These are phyloP conservation scores for Skeletonema menzelii DNA, from an alignment of 108 stramenopile genomes.

Conservation along the genomic window DNA sequence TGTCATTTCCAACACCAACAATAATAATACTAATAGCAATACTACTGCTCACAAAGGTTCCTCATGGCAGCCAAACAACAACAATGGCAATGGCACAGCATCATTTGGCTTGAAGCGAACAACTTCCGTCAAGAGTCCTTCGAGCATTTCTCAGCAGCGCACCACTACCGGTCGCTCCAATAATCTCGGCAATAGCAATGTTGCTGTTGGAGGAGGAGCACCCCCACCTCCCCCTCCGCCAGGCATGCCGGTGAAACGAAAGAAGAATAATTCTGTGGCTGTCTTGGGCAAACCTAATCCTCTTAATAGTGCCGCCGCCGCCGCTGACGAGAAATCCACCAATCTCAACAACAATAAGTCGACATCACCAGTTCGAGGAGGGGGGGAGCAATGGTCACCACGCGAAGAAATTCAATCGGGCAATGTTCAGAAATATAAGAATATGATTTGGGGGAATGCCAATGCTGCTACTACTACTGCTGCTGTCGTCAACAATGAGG, in stretches of 20 bases:
- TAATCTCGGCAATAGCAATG: neutral
- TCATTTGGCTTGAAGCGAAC: neutral
- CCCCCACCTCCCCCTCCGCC: constrained; percentile 39
- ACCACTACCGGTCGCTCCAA: too few species aligned
- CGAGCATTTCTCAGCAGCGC: neutral
- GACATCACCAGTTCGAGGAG: neutral
- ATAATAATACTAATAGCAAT: neutral
- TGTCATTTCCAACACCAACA: neutral
- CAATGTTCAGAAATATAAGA: constrained; percentile 33
- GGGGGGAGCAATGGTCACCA: constrained; percentile 37
- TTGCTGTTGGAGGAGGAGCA: neutral
- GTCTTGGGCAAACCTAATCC: too few species aligned
- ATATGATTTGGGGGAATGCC: constrained; percentile 36
- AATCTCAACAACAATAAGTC: neutral
- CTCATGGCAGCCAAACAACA: neutral
- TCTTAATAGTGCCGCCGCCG: neutral
- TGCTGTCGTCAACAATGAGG: too few species aligned
- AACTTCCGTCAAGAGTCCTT: neutral
- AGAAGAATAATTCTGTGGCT: neutral
- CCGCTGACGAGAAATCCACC: constrained; percentile 4
- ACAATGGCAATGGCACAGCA: too few species aligned
- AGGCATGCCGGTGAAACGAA: constrained; percentile 40
- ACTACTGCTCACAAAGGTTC: neutral
- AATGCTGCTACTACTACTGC: too few species aligned
- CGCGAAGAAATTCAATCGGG: constrained; percentile 38